A percentile compares a stretch with the other conserved stretches of the same genome.
These are phyloP conservation scores for Alternaria sp. DNA, from an alignment of 2,329 filamentous ascomycete genomes.

Conservation along the genomic window DNA sequence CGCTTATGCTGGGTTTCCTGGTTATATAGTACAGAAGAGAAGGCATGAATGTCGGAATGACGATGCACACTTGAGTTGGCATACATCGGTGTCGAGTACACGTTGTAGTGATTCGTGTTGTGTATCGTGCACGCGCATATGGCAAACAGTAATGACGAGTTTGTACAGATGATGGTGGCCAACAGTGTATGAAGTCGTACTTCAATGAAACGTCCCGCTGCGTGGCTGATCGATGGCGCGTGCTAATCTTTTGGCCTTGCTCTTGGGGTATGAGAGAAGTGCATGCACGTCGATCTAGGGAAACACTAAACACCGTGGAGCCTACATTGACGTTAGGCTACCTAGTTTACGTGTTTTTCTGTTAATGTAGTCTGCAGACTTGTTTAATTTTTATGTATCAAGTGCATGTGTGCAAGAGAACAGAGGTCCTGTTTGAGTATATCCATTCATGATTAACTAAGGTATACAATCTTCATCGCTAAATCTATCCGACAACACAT, in stretches of 20 bases:
- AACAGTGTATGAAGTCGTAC: not conserved
- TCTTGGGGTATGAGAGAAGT: not conserved
- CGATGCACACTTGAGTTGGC: not conserved
- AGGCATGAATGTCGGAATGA: not conserved
- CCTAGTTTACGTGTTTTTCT: not conserved
- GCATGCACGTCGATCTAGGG: too few species aligned
- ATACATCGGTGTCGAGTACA: not conserved
- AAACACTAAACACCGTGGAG: too few species aligned
- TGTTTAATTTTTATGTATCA: not conserved
- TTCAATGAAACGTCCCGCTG: not conserved
- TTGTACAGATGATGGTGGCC: not conserved
- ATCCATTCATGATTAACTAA: not conserved
- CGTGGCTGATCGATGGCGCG: not conserved
- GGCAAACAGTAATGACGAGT: not conserved
- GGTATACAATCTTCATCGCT: not conserved
- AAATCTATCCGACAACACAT: not conserved
- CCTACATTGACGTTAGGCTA: not conserved
- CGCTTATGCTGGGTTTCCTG: not conserved
- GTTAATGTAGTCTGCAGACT: not conserved
- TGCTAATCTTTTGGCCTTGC: not conserved
- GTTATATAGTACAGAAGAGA: not conserved
- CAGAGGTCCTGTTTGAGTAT: not conserved
- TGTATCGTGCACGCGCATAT: accelerated
- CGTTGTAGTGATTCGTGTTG: not conserved
- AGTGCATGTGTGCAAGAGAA: not conserved